These are phyloP conservation scores for Tolypocladium guangdongense DNA, from an alignment of 2,329 filamentous ascomycete genomes.

Conservation along the genomic window DNA sequence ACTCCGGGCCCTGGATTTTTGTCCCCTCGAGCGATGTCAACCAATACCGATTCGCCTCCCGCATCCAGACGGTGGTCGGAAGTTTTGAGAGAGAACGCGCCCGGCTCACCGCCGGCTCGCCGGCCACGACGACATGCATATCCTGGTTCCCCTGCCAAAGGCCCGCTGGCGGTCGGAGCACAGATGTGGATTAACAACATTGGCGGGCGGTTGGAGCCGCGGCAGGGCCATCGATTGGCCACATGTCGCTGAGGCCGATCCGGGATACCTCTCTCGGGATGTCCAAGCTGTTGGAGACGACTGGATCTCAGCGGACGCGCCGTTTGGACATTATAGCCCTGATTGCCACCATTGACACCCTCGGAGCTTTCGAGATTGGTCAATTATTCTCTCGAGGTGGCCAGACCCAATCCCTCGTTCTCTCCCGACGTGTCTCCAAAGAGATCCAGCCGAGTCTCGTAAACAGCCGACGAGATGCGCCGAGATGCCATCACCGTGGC, in stretches of 20 bases:
- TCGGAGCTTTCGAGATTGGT: neutral
- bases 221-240: neutral
- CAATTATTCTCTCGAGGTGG: neutral
- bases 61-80: neutral
- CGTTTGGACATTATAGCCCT: neutral
- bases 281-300: neutral
- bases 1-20: neutral
- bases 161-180: too few species aligned
- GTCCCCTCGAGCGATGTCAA: neutral
- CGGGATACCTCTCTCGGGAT: neutral
- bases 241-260: neutral
- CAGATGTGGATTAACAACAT: too few species aligned
- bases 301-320: neutral
- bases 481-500: constrained; percentile 1
- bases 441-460: too few species aligned
- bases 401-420: neutral
- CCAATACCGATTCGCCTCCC: neutral
- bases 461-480: neutral
- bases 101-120: neutral
- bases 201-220: neutral
- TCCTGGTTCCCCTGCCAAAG: neutral
- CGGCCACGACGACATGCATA: neutral
- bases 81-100: too few species aligned
- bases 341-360: neutral
- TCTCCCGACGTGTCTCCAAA: neutral